Evolutionary conservation across 768 basidiomycete species (phyloP).

Genomic region (Rhizopogon vinicolor): DNA sequence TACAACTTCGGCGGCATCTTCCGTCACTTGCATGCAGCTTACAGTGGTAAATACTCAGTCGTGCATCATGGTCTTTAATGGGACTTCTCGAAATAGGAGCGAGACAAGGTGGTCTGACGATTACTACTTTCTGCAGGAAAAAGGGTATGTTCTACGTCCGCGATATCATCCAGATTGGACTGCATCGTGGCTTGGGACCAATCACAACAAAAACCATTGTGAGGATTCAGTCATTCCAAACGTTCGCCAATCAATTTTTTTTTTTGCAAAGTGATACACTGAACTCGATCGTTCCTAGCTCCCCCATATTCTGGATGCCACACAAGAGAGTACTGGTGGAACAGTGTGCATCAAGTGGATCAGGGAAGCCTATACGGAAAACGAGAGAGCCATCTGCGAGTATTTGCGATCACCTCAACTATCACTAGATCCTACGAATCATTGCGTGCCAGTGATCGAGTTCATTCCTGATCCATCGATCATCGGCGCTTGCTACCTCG

Average conservation of each 20-base stretch:
- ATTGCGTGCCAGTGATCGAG: slow-evolving; percentile 18
- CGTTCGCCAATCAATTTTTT: not conserved
- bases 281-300: not conserved
- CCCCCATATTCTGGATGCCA: slow-evolving; percentile 9
- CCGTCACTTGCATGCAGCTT: not conserved
- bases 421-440: slow-evolving; percentile 10
- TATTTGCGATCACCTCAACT: not conserved
- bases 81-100: not conserved
- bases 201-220: not conserved
- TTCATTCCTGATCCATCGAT: slow-evolving; percentile 10
- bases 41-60: too few species aligned
- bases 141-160: slow-evolving; percentile 20
- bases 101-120: slow-evolving; percentile 16
- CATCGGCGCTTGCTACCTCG: slow-evolving; percentile 13
- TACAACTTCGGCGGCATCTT: not conserved
- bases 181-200: slow-evolving; percentile 22
- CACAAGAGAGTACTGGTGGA: not conserved
- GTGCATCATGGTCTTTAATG: not conserved
- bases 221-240: not conserved
- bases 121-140: slow-evolving; percentile 10
- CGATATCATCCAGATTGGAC: slow-evolving; percentile 22
- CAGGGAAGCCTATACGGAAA: not conserved
- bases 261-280: not conserved
- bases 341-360: slow-evolving; percentile 14
- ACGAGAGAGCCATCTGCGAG: not conserved